Evolutionary conservation across 257 asterid species (phyloP).

Genomic region (Catharanthus roseus): DNA sequence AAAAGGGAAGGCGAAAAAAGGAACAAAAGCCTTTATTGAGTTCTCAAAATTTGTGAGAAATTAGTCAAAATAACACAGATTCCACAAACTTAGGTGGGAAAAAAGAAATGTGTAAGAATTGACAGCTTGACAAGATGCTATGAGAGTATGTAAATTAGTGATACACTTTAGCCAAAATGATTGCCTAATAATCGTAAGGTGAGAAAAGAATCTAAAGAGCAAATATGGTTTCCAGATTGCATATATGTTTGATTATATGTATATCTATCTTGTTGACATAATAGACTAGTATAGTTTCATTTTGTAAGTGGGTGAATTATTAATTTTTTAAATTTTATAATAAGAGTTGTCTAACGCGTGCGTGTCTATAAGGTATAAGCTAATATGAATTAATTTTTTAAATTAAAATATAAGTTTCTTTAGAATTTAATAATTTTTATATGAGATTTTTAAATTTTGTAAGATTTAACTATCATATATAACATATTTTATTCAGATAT

Average conservation of each 20-base stretch:
- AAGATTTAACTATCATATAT: too few species aligned
- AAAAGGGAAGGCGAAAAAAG: background rate
- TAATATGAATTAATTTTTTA: too few species aligned
- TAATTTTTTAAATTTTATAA: too few species aligned
- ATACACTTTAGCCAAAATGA: constrained; percentile 14
- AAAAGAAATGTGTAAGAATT: constrained; percentile 19
- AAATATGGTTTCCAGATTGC: constrained; percentile 23
- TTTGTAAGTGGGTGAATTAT: too few species aligned
- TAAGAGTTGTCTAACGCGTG: too few species aligned
- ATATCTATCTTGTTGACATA: too few species aligned
- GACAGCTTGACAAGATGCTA: constrained; percentile 27
- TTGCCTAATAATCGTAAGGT: constrained; percentile 22
- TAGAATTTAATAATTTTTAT: too few species aligned
- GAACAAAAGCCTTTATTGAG: constrained; percentile 3
- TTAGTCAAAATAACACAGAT: constrained; percentile 15
- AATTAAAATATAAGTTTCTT: too few species aligned
- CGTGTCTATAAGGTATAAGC: too few species aligned
- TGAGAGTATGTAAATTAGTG: background rate
- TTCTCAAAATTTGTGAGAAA: constrained; percentile 15
- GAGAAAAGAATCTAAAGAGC: constrained; percentile 19
- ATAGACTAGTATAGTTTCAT: too few species aligned
- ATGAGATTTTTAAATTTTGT: too few species aligned
- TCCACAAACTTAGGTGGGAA: constrained; percentile 8
- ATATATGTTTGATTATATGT: constrained; percentile 19
- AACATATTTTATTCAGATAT: too few species aligned